These are phyloP conservation scores for Phytophthora multivora DNA, from an alignment of 352 stramenopile species.

Conservation along the genomic window DNA sequence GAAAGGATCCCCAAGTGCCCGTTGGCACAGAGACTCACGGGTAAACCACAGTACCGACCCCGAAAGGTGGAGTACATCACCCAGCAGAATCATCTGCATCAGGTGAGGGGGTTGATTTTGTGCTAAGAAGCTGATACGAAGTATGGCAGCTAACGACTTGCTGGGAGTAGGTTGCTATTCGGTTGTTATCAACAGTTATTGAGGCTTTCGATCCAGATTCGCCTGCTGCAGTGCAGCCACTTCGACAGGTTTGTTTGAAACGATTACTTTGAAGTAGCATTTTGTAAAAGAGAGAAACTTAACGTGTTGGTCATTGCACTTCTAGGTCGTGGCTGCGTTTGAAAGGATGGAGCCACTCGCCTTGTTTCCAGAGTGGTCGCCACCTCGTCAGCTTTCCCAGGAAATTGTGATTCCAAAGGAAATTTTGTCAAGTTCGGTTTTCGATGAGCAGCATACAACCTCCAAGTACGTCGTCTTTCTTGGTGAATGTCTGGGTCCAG, in stretches of 20 bases:
- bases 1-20: slow-evolving; percentile 83
- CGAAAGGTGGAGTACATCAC: slow-evolving; percentile 51
- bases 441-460: slow-evolving; percentile 60
- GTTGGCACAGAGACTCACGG: slow-evolving; percentile 50
- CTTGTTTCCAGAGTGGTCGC: slow-evolving; percentile 84
- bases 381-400: slow-evolving; percentile 57
- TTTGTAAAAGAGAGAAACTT: not conserved
- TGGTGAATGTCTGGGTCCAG: not conserved
- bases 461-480: slow-evolving; percentile 39
- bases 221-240: slow-evolving; percentile 46
- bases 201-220: slow-evolving; percentile 61
- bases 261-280: not conserved
- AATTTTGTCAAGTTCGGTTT: slow-evolving; percentile 61
- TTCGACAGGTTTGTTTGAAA: slow-evolving; percentile 58
- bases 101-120: slow-evolving; percentile 43
- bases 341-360: slow-evolving; percentile 63
- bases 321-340: slow-evolving; percentile 67
- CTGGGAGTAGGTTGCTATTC: slow-evolving; percentile 64
- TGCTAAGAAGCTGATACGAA: not conserved
- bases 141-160: not conserved
- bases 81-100: slow-evolving; percentile 81
- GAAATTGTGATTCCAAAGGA: slow-evolving; percentile 44
- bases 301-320: not conserved
- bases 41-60: slow-evolving; percentile 69
- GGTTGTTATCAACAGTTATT: slow-evolving; percentile 62